Evolutionary conservation across 257 asterid genomes (phyloP), one percentile per base, ranked within the genome.

Genomic region (Jacaranda copaia): DNA sequence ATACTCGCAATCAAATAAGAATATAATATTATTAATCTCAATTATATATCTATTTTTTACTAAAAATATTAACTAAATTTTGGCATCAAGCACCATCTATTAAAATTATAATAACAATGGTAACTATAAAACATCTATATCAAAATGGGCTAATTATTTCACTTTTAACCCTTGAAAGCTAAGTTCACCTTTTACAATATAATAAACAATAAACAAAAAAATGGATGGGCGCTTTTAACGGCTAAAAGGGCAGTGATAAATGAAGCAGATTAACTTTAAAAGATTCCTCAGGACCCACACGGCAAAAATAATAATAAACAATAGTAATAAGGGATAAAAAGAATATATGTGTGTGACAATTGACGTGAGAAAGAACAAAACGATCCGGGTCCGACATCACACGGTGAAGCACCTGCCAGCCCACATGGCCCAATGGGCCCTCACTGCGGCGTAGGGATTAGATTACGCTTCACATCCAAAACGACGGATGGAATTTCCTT

Each of bases 261-360:
- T 55, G n/a, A 51, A 16, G 56, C 18, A 12, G 18, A 5, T 46
- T 40, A 7, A 46, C 4, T 58, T 3, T 38, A 11, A 77, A 77
- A 77, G 82, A 78, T 78, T 82, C 85, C 76, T 12, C 2, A 61
- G 80, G 86, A 52, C 87, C 87, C 87, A 83, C 84, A 43, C 82
- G 84, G 84, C 66, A 38, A 16, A 40, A 32, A 4, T 55, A 32
- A 2, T 52, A 68, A 68, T 8, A 12, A 48, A 7, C 9, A 48
- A 8, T 8, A 48, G 9, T 8, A 8, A 48, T 8, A 48, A 48
- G 53, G 3, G 53, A 48, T 8, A 48, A 12, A 8, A 73, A 35
- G 45, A 18, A 66, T 3, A 20, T 13, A 66, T 19, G 9, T 43
- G 56, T 46, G 67, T 8, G 53, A 49, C 15, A 60, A 16, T 1